Conservation (phyloP, 108 stramenopile genomes). For the Nannochloropsis salina region DNA sequence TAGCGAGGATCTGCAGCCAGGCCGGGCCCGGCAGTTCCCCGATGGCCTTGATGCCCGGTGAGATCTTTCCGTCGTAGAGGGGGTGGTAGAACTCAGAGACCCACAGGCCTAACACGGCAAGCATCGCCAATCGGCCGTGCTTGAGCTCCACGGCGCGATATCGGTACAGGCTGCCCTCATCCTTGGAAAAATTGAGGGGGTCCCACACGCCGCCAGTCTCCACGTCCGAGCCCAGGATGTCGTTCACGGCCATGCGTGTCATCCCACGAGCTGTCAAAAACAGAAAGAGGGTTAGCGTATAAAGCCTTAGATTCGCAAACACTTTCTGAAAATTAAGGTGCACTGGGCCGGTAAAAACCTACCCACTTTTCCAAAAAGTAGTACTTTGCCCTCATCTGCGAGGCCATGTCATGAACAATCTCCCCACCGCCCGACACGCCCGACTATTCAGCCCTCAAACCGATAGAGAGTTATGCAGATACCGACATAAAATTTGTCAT, state of each 20-base stretch:
- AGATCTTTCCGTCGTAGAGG: constrained; percentile 60
- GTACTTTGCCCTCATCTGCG: too few relatives aligned
- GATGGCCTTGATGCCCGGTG: constrained; percentile 58
- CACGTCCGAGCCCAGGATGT: constrained; percentile 50
- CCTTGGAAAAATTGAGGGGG: constrained; percentile 47
- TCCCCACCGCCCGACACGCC: not conserved
- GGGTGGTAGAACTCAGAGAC: constrained; percentile 57
- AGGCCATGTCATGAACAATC: not conserved
- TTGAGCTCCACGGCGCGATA: constrained; percentile 57
- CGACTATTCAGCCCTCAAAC: not conserved
- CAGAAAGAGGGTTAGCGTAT: not conserved
- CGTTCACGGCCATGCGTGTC: constrained; percentile 44
- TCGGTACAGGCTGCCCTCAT: constrained; percentile 46
- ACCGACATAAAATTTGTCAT: too few relatives aligned
- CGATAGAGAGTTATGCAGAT: too few relatives aligned
- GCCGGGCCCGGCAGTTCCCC: constrained; percentile 64
- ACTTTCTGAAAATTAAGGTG: too few relatives aligned
- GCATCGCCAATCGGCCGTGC: constrained; percentile 66
- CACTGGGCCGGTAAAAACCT: too few relatives aligned
- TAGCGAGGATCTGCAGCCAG: constrained; percentile 58
- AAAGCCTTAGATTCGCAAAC: too few relatives aligned
- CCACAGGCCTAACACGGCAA: constrained; percentile 58
- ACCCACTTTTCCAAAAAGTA: too few relatives aligned
- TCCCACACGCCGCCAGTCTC: constrained; percentile 49
- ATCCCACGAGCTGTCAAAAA: not conserved